Conservation (phyloP, 345 rosid species). For the Gossypium arboreum region DNA sequence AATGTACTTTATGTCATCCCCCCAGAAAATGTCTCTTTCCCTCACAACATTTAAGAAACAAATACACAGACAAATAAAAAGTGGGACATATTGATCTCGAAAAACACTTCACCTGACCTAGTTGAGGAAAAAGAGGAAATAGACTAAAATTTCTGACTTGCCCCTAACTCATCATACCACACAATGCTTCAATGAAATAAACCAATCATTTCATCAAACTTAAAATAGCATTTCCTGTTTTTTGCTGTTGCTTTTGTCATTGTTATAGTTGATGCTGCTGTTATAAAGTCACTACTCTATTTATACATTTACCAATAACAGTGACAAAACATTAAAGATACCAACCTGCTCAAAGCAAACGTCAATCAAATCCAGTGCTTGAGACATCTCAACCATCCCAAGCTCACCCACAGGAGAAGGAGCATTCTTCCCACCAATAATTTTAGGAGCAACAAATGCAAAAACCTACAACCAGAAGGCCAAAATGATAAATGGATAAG, state of each 20-base stretch:
- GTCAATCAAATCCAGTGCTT: slow-evolving; percentile 79
- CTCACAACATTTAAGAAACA: not conserved
- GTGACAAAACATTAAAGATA: not conserved
- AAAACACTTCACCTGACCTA: not conserved
- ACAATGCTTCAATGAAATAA: not conserved
- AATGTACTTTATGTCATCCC: not conserved
- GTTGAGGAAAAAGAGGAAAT: not conserved
- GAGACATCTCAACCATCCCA: slow-evolving; percentile 99
- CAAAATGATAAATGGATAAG: not conserved
- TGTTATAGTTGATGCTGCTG: not conserved
- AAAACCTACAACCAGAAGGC: slow-evolving; percentile 48
- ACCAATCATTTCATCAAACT: slow-evolving; percentile 6
- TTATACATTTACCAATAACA: not conserved
- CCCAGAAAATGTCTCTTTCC: not conserved
- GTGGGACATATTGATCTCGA: not conserved
- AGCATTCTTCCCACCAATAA: slow-evolving; percentile 82
- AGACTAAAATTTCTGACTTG: not conserved
- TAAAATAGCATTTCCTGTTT: not conserved
- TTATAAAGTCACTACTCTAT: not conserved
- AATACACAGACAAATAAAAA: not conserved
- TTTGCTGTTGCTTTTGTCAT: not conserved
- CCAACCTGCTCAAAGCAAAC: slow-evolving; percentile 82
- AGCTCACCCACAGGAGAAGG: slow-evolving; percentile 97
- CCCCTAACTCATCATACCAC: not conserved
- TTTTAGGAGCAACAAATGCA: slow-evolving; percentile 95